Evolutionary conservation across 805 yeast species (phyloP), one percentile per base, ranked within the genome.

Genomic region (Lachancea mirantina): DNA sequence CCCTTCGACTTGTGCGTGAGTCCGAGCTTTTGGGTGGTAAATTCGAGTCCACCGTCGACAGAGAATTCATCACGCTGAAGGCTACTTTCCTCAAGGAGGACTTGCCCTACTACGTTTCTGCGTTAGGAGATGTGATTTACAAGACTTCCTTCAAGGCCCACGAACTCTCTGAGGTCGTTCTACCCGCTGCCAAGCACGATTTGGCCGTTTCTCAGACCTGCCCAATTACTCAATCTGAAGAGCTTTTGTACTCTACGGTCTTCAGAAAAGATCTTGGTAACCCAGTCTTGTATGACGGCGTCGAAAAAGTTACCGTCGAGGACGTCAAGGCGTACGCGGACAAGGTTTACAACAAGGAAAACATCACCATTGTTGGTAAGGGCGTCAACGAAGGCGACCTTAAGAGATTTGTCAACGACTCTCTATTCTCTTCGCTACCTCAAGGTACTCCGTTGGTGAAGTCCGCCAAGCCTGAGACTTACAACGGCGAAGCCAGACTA

Each of bases 1-100:
- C 92, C 15, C 72, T 92, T 58, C 83, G 97, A 68, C 70, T 88
- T 54, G 82, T 87, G 55, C 83, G 98, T 65, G 98, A 92, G 67
- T 67, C 88, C 32, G 98, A 89, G 68, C 74, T 92, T 45, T 70
- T 89, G 45, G 97, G 98, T 47, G 97, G 95, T 57, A 64, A 62
- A 40, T 74, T 85, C 61, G 55, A 71, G 30, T 68, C 94, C 27
- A 51, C 56, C 36, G 78, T 85, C 49, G 76, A 83, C 61, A 81
- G 96, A 69, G 97, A 92, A 59, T 69, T 79, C 50, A 74, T 92
- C 44, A 74, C 83, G 41, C 73, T 89, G 54, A 72, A 74, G 47
- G 79, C 97, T 39, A 70, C 73, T 49, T 92, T 92, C 68, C 72
- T 89, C 63, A 78, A 78, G 58, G 84, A 82, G 64, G 83, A 79